Conservation (phyloP, 192 early-diverging fungal genomes). For the Coemansia sp. region DNA sequence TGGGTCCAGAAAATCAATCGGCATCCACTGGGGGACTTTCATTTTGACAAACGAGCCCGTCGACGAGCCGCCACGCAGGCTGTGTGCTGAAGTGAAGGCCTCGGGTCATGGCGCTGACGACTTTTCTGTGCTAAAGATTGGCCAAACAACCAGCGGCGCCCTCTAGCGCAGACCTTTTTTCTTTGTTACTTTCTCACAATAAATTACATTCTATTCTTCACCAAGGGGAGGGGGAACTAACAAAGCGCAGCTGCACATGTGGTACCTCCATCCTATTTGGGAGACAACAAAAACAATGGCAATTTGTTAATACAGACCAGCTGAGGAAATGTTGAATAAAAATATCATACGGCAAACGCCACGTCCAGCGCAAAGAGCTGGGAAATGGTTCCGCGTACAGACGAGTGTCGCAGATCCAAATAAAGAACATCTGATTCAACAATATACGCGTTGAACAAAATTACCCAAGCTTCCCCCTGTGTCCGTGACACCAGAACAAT, state of each 20-base stretch:
- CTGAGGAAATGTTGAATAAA: too few relatives aligned
- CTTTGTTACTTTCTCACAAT: not conserved
- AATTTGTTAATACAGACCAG: not conserved
- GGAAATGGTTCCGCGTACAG: not conserved
- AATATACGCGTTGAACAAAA: not conserved
- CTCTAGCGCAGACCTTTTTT: not conserved
- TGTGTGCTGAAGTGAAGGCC: constrained; percentile 59
- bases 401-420: not conserved
- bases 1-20: constrained; percentile 64
- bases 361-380: not conserved
- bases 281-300: not conserved
- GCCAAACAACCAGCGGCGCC: constrained; percentile 34
- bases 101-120: constrained; percentile 54
- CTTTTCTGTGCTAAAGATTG: constrained; percentile 58
- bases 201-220: not conserved
- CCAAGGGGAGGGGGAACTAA: not conserved
- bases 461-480: too few relatives aligned
- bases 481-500: too few relatives aligned
- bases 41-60: constrained; percentile 70
- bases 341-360: not conserved
- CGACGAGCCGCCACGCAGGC: constrained; percentile 67
- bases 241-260: not conserved
- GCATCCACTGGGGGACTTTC: constrained; percentile 90
- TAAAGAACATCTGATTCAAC: not conserved
- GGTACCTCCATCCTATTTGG: not conserved